A percentile compares a stretch with the other conserved stretches of the same genome.
Evolutionary conservation across 495 filamentous ascomycete species (phyloP).

Genomic region (Halenospora varia): DNA sequence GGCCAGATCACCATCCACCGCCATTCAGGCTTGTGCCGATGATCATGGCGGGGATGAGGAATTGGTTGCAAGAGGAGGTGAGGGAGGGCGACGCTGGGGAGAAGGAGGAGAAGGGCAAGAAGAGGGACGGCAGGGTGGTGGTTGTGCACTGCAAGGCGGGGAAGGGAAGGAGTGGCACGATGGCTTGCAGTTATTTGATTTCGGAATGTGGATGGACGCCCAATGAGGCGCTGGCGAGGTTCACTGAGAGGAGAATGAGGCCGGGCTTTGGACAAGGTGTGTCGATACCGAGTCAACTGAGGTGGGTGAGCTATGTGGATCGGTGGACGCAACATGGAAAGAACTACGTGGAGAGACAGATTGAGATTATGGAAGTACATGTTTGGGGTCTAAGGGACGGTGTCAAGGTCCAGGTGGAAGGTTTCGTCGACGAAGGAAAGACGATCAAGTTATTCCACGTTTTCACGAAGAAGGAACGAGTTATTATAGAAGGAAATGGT

Average conservation of each 20-base stretch:
- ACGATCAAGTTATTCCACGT: conserved; percentile 79
- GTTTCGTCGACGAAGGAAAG: conserved; percentile 82
- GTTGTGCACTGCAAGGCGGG: conserved; percentile 98
- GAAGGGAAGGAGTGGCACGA: conserved; percentile 89
- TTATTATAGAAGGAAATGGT: conserved; percentile 59
- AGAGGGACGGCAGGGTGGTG: conserved; percentile 50
- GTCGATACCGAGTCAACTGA: conserved; percentile 86
- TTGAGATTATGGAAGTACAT: conserved; percentile 86
- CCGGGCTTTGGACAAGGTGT: conserved; percentile 83
- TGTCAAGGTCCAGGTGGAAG: conserved; percentile 82
- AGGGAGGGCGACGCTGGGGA: conserved; percentile 22
- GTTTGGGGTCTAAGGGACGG: conserved; percentile 86
- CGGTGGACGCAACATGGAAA: conserved; percentile 72
- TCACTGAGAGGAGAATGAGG: conserved; percentile 86
- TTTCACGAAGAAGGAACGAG: conserved; percentile 69
- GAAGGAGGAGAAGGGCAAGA: conserved; percentile 18
- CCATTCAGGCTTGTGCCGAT: conserved; percentile 83
- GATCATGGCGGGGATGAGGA: conserved; percentile 86
- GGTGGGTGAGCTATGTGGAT: conserved; percentile 89
- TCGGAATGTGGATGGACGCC: conserved; percentile 82
- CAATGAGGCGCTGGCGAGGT: conserved; percentile 72
- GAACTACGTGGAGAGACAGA: conserved; percentile 73
- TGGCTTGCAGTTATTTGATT: conserved; percentile 83
- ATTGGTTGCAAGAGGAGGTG: conserved; percentile 67
- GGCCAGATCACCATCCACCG: conserved; percentile 95